These are phyloP conservation scores for Helianthus annuus DNA, from an alignment of 129 eudicot genomes.

Conservation along the genomic window DNA sequence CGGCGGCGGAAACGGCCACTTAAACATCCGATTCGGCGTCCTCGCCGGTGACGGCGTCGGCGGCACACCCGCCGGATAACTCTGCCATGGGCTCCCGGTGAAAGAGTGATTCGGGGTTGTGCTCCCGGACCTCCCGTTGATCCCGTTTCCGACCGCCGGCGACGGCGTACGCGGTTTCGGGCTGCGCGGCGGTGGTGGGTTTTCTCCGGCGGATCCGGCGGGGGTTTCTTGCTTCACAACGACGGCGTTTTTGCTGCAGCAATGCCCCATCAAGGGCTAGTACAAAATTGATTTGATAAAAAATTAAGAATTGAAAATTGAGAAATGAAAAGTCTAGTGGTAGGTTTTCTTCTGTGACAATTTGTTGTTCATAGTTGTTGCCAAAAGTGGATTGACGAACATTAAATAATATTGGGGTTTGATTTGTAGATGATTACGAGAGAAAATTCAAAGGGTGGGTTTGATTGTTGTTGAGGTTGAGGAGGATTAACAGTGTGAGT, in stretches of 20 bases:
- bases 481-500: slow-evolving; percentile 1
- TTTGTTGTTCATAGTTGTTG: slow-evolving; percentile 20
- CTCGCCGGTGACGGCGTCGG: slow-evolving; percentile 94
- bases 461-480: not conserved
- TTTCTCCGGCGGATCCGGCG: slow-evolving; percentile 34
- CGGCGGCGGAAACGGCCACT: slow-evolving; percentile 99
- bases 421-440: slow-evolving; percentile 22
- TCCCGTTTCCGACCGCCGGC: slow-evolving; percentile 35
- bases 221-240: slow-evolving; percentile 34
- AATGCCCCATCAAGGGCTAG: slow-evolving; percentile 70
- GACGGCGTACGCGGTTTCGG: slow-evolving; percentile 40
- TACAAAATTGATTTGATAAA: not conserved
- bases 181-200: slow-evolving; percentile 35
- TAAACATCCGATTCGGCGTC: slow-evolving; percentile 73
- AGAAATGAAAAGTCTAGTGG: slow-evolving; percentile 8
- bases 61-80: slow-evolving; percentile 75
- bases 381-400: slow-evolving; percentile 8
- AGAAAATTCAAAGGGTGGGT: not conserved
- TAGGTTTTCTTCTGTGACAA: slow-evolving; percentile 19
- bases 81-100: slow-evolving; percentile 78
- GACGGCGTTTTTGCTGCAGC: slow-evolving; percentile 64
- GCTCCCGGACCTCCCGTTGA: slow-evolving; percentile 34
- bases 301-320: too few relatives aligned
- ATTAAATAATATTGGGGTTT: slow-evolving; percentile 3
- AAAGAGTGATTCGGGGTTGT: slow-evolving; percentile 63